Conservation (phyloP, 495 filamentous ascomycete species). For the Neurospora sp. region DNA sequence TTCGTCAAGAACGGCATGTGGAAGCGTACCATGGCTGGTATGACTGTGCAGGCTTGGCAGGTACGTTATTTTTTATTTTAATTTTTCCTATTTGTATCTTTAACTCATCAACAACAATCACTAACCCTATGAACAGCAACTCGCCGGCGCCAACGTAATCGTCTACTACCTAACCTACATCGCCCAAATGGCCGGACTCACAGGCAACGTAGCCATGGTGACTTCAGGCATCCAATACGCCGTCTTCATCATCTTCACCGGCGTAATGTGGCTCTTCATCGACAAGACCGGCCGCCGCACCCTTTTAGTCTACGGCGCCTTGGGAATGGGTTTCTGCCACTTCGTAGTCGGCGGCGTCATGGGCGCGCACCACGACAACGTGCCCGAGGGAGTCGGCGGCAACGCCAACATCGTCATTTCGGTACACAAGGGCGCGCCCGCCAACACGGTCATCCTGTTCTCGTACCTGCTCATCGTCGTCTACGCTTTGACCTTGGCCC, state of each 20-base stretch:
- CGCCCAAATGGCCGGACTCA: conserved; percentile 55
- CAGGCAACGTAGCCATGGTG: conserved; percentile 55
- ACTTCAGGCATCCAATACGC: conserved; percentile 67
- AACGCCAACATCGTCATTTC: conserved; percentile 58
- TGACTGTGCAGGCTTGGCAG: conserved; percentile 49
- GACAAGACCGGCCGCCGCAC: conserved; percentile 64
- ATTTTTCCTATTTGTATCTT: no score
- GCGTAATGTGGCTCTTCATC: conserved; percentile 56
- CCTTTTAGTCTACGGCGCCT: conserved; percentile 57
- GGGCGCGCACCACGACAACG: conserved; percentile 31
- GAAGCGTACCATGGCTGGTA: conserved; percentile 60
- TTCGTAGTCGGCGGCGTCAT: conserved; percentile 54
- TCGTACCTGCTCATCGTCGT: conserved; percentile 62
- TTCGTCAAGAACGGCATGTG: conserved; percentile 57
- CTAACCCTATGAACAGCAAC: conserved; percentile 47
- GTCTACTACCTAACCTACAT: conserved; percentile 67
- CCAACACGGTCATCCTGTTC: conserved; percentile 61
- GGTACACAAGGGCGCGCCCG: conserved; percentile 44
- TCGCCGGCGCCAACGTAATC: conserved; percentile 58
- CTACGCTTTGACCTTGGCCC: conserved; percentile 62
- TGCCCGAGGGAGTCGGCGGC: conserved; percentile 47
- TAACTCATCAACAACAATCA: conserved; percentile 1
- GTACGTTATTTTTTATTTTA: no score
- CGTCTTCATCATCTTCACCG: conserved; percentile 62
- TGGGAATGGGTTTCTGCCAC: conserved; percentile 61